A percentile compares a stretch with the other conserved stretches of the same genome.
Conservation (phyloP, 73 alveolate genomes). For the Stentor coeruleus region DNA sequence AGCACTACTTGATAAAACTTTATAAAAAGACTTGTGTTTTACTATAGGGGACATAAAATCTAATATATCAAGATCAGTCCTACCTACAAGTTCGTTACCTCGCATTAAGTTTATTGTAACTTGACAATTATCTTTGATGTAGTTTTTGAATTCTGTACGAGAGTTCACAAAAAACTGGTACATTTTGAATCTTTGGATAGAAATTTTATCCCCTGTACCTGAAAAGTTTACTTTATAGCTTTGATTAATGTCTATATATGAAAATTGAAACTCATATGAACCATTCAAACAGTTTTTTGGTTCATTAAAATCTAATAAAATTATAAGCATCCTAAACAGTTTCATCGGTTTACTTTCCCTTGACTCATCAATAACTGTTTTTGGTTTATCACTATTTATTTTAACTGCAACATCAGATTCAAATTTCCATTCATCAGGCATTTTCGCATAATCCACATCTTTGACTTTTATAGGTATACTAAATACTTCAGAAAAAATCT, state of each 20-base stretch:
- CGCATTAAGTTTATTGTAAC: background rate
- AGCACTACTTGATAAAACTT: conserved; percentile 15
- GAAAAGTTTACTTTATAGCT: background rate
- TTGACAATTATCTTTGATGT: background rate
- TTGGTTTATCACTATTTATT: conserved; percentile 26
- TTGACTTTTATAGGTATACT: conserved; percentile 55
- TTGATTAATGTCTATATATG: conserved; percentile 9
- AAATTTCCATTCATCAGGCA: conserved; percentile 33
- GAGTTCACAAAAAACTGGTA: conserved; percentile 16
- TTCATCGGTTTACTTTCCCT: conserved; percentile 34
- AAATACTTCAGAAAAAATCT: conserved; percentile 50
- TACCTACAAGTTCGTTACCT: background rate
- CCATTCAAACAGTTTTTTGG: background rate
- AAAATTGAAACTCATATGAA: background rate
- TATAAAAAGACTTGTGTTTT: background rate
- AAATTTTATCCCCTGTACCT: background rate
- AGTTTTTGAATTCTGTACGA: background rate
- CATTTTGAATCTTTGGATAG: background rate
- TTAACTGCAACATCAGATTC: conserved; percentile 26
- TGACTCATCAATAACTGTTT: conserved; percentile 31
- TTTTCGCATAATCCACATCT: conserved; percentile 25
- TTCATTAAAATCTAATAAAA: conserved; percentile 21
- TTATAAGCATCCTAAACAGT: conserved; percentile 34
- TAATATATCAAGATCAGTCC: background rate
- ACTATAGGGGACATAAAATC: conserved; percentile 19